These are phyloP conservation scores for Thelephora ganbajun DNA, from an alignment of 768 basidiomycete genomes.

Conservation along the genomic window DNA sequence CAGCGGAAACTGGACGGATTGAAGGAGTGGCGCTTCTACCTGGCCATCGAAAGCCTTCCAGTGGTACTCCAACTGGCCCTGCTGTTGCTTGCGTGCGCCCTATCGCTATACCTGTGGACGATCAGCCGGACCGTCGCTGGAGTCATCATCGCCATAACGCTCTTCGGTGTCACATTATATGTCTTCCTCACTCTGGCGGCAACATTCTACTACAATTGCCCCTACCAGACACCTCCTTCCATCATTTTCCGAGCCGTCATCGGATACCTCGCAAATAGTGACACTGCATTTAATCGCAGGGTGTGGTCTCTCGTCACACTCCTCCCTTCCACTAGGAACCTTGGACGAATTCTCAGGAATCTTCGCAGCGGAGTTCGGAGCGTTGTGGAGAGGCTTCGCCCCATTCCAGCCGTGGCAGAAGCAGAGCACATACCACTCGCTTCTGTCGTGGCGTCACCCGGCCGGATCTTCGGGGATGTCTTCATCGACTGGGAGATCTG, in stretches of 20 bases:
- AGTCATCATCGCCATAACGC: constrained; percentile 5
- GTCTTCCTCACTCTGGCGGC: constrained; percentile 5
- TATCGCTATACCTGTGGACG: constrained; percentile 5
- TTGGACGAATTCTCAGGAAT: no score
- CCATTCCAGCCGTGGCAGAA: neutral
- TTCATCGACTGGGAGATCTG: neutral
- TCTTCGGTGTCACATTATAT: constrained; percentile 5
- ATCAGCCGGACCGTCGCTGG: constrained; percentile 4
- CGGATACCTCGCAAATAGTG: no score
- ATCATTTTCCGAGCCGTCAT: constrained; percentile 1
- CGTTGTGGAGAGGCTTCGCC: neutral
- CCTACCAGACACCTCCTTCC: constrained; percentile 9
- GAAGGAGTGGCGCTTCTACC: constrained; percentile 8
- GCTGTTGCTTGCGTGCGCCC: constrained; percentile 7
- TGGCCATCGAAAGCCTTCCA: constrained; percentile 6
- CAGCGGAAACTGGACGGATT: constrained; percentile 10
- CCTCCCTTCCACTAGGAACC: neutral
- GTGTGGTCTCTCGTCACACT: neutral
- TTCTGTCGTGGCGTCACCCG: neutral
- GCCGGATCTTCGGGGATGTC: neutral
- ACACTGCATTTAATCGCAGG: no score
- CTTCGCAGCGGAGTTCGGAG: neutral
- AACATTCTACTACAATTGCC: constrained; percentile 5
- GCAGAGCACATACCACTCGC: neutral
- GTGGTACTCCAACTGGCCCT: constrained; percentile 7